These are phyloP conservation scores for Neonectria faginata DNA, from an alignment of 2,329 filamentous ascomycete genomes.

Conservation along the genomic window DNA sequence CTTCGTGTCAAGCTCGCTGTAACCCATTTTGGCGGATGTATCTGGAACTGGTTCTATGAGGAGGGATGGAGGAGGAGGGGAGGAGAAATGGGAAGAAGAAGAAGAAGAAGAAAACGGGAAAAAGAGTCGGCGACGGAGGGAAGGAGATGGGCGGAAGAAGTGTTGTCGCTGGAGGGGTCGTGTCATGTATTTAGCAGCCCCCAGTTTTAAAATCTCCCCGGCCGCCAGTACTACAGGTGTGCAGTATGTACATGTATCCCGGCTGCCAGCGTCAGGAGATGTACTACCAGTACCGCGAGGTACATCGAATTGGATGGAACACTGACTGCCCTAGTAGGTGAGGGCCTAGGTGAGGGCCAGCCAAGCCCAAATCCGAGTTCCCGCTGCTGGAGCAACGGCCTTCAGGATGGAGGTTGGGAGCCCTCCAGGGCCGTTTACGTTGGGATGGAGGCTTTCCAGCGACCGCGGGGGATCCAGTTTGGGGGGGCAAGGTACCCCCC, in stretches of 20 bases:
- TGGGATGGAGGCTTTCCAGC: slow-evolving; percentile 11
- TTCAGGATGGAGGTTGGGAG: slow-evolving; percentile 11
- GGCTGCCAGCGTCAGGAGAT: not conserved
- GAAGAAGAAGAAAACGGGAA: slow-evolving; percentile 38
- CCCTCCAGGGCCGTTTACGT: not conserved
- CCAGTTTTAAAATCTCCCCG: slow-evolving; percentile 45
- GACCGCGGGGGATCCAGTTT: slow-evolving; percentile 33
- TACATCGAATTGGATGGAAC: not conserved
- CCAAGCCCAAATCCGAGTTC: not conserved
- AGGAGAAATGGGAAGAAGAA: slow-evolving; percentile 42
- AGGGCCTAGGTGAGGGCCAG: no score
- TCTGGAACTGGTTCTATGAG: slow-evolving; percentile 40
- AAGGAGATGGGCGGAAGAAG: slow-evolving; percentile 35
- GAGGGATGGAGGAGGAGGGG: slow-evolving; percentile 38
- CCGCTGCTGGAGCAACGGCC: not conserved
- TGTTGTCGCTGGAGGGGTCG: slow-evolving; percentile 49
- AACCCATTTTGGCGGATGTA: slow-evolving; percentile 78
- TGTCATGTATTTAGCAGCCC: slow-evolving; percentile 48
- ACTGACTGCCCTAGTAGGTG: no score
- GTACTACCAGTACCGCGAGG: not conserved
- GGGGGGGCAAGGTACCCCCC: slow-evolving; percentile 30
- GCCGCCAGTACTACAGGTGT: not conserved
- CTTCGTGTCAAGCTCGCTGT: slow-evolving; percentile 86
- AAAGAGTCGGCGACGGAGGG: slow-evolving; percentile 44
- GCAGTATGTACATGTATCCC: no score